These are phyloP conservation scores for Camelina laxa DNA, from an alignment of 345 rosid species.

Conservation along the genomic window DNA sequence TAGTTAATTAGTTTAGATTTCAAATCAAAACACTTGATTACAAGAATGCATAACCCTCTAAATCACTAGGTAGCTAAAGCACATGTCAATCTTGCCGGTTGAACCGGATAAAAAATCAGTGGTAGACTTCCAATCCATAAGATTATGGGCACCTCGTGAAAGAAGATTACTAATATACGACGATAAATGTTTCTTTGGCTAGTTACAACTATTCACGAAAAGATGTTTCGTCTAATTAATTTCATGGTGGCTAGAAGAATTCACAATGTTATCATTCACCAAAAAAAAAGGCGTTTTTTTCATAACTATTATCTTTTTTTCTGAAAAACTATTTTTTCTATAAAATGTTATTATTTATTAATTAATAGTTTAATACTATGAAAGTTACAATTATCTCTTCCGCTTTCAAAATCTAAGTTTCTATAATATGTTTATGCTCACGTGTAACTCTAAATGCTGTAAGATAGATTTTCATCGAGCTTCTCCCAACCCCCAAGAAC, in stretches of 20 bases:
- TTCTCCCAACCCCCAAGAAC: neutral
- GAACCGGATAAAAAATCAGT: neutral
- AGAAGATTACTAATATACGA: neutral
- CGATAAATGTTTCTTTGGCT: neutral
- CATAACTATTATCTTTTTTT: no score
- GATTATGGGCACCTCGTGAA: conserved; percentile 17
- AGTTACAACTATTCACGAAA: conserved; percentile 23
- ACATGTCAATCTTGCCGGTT: conserved; percentile 14
- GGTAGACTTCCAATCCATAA: neutral
- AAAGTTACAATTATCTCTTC: neutral
- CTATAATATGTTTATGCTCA: conserved; percentile 1
- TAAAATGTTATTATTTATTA: no score
- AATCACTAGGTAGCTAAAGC: neutral
- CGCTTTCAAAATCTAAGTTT: neutral
- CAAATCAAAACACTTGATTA: conserved; percentile 7
- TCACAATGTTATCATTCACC: neutral
- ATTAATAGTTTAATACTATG: no score
- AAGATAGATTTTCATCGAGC: neutral
- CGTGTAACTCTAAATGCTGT: neutral
- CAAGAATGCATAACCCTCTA: neutral
- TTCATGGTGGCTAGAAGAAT: neutral
- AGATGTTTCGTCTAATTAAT: conserved; percentile 24
- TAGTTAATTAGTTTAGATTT: neutral
- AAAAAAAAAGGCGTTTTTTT: no score
- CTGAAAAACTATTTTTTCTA: no score